Conservation (phyloP, 495 filamentous ascomycete genomes). For the Neurospora cerealis region DNA sequence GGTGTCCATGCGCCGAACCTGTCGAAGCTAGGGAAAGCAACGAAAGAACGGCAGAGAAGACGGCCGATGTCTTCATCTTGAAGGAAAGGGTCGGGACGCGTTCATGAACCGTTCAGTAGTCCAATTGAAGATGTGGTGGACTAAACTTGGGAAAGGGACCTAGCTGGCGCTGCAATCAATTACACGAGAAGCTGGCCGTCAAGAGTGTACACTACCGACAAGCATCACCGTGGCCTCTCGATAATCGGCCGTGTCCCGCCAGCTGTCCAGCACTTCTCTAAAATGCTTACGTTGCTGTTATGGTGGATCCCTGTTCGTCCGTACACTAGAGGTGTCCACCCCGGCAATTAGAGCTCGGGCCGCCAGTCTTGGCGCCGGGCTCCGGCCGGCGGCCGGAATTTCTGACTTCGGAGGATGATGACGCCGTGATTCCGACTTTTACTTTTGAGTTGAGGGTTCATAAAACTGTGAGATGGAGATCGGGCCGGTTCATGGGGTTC, state of each 20-base stretch:
- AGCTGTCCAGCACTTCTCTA: slow-evolving; percentile 13
- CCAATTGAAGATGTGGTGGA: slow-evolving; percentile 8
- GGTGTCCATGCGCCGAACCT: slow-evolving; percentile 22
- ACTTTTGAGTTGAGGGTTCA: background rate
- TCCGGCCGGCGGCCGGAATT: background rate
- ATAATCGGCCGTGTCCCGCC: slow-evolving; percentile 4
- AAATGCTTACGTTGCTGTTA: slow-evolving; percentile 31
- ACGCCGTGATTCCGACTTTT: background rate
- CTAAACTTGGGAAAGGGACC: background rate
- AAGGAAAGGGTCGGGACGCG: slow-evolving; percentile 19
- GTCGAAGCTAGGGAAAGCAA: slow-evolving; percentile 30
- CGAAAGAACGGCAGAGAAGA: slow-evolving; percentile 40
- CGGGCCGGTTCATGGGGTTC: background rate
- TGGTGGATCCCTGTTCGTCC: slow-evolving; percentile 15
- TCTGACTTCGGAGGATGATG: background rate
- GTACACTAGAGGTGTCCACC: background rate
- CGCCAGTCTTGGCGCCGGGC: background rate
- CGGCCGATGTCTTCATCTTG: slow-evolving; percentile 46
- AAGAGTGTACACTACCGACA: slow-evolving; percentile 2
- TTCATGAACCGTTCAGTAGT: slow-evolving; percentile 25
- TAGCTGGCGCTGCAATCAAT: background rate
- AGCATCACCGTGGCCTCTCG: slow-evolving; percentile 24
- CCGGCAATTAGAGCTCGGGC: background rate
- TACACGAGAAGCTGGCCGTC: background rate
- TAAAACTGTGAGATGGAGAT: background rate